phyloP scores from a whole-genome alignment of 768 basidiomycete species.

The Tricholoma sp. region DNA sequence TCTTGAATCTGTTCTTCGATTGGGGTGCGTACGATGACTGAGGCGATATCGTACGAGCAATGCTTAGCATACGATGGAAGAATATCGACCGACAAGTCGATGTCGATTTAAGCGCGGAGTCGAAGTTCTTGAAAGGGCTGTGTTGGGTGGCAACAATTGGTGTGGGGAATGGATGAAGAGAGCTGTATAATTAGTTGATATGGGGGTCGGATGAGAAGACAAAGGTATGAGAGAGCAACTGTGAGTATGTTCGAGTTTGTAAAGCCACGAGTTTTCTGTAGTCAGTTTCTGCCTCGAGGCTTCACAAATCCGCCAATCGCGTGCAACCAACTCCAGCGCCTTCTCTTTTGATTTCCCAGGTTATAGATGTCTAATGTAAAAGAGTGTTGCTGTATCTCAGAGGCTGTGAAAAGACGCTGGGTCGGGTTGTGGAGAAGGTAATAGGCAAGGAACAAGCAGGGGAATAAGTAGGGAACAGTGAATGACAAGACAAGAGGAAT shows the following conservation, averaged over 20 bases:
- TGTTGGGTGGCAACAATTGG: conserved; percentile 1
- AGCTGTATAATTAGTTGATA: conserved; percentile 5
- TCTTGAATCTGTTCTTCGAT: conserved; percentile 42
- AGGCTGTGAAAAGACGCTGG: conserved; percentile 6
- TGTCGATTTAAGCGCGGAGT: background rate
- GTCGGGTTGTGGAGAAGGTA: background rate
- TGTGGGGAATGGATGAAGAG: conserved; percentile 8
- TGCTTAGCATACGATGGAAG: conserved; percentile 7
- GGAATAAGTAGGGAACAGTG: background rate
- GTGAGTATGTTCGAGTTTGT: conserved; percentile 11
- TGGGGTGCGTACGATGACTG: conserved; percentile 14
- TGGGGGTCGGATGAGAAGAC: background rate
- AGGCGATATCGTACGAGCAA: conserved; percentile 11
- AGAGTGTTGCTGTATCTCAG: conserved; percentile 13
- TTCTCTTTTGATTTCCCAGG: conserved; percentile 6
- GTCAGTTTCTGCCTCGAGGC: conserved; percentile 21
- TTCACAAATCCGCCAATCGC: conserved; percentile 15
- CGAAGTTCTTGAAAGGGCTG: background rate
- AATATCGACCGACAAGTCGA: background rate
- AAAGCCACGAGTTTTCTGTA: conserved; percentile 16
- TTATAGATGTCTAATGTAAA: conserved; percentile 13
- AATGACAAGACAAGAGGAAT: no score
- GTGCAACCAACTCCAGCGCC: conserved; percentile 11
- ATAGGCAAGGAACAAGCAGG: background rate
- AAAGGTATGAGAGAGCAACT: conserved; percentile 10